Base-by-base conservation (phyloP, 2,329 filamentous ascomycete genomes). In the Talaromyces sp. region DNA sequence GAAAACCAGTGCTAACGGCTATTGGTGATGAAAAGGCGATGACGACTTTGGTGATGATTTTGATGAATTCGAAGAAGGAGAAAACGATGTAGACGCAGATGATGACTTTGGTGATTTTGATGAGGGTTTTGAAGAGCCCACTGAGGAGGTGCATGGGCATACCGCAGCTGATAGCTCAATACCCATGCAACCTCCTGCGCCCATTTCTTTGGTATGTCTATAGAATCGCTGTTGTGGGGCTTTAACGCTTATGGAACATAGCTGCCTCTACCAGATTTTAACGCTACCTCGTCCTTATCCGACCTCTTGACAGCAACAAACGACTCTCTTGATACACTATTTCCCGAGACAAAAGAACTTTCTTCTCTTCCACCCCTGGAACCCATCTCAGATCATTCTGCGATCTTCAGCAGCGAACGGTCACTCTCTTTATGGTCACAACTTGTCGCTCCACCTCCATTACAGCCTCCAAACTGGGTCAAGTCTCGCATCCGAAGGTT, bases 401-500 rank as follows among this genome's bases (percentile, higher is more conserved):
- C 88, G 51, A 84, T 91, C 56, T 94, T 97, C 75, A 85, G 91
- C 58, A 95, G 91, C 46, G 88, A 92, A 57, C 87, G 92, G 61
- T 95, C 90, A 63, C 87, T 90, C 59, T 97, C 94, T 0, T 81
- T 99, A 35, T 99, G 94, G 94, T 92, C 92, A 46, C 94, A 99
- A 78, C 86, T 99, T 4, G 91, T 97, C 31, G 93, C 93, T 2
- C 93, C 94, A 21, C 94, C 94, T 1, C 92, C 94, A 2, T 85
- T 99, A 41, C 92, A 96, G 69, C 94, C 94, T 6, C 93, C 94
- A 0, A 94, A 99, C 75, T 99, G 94, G 94, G 95, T 97, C 61
- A 91, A 94, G 65, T 96, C 92, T 57, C 90, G 92, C 56, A 99
- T 96, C 67, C 88, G 94, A 57, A 90, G 94, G 29, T 85, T 99